Base-by-base conservation (phyloP, 768 basidiomycete genomes). In the Candolleomyces aberdarensis region DNA sequence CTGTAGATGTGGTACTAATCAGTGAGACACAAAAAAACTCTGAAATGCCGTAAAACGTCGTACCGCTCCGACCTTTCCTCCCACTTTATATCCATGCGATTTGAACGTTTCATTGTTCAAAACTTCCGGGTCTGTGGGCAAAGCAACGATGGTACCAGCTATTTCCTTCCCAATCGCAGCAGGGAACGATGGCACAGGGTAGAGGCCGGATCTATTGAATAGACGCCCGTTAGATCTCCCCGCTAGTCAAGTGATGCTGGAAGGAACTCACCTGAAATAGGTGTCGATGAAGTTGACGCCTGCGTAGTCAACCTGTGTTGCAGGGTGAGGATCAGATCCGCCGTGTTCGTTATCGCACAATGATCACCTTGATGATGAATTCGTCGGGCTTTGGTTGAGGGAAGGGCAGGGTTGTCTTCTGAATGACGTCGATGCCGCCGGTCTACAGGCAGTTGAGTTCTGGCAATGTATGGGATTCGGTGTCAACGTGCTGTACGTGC, bases 251-350 rank as follows among this genome's bases (percentile, higher is more conserved):
- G 36, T 36, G 36, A 36, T 11, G 36, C 43, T 51, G 20, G 19
- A 4, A 17, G 9, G 11, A 9, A 32, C 65, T 71, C 74, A 88
- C 84, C 94, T 80, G 69, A 83, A 85, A 72, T 97, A 96, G 48
- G 85, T 86, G 70, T 92, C 90, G 69, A 90, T 93, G 71, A 91
- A 97, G 77, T 97, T 97, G 66, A 96, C 82, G 7, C 92, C 92
- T 9, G 81, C 75, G 65, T 87, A 94, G 65, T 92, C 85, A 22
- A 87, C 78, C 89, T 89, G 67, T 13, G 29, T 31, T 20, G 40
- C 3, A 22, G 44, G 44, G 19, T 26, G 32, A 39, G 14, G 7
- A 14, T 13, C 31, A 20, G 44, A 26, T 31, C n/a, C n/a, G 19
- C 49, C 26, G 10, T 19, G 31, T 15, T 52, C 9, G 13, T 8